Percentiles rank a stretch among this genome's conserved stretches.
Evolutionary conservation across 129 eudicot genomes (phyloP).

Genomic region (Glebionis coronaria): DNA sequence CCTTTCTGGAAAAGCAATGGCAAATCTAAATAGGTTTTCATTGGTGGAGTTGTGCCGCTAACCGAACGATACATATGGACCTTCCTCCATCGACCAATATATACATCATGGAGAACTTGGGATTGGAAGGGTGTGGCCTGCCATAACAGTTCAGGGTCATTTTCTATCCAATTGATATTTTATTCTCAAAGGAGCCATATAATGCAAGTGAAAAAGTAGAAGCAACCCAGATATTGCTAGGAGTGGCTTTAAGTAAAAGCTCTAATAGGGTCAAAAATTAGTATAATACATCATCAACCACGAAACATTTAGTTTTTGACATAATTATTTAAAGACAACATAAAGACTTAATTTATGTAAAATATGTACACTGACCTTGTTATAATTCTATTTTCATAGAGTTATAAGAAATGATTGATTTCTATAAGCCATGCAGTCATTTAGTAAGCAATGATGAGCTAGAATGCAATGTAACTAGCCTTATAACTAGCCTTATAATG

Average conservation of each 20-base stretch:
- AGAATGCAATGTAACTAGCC: no score
- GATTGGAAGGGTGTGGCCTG: conserved; percentile 98
- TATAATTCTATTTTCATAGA: no score
- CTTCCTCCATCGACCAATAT: conserved; percentile 88
- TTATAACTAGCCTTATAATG: no score
- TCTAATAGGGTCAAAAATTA: background rate
- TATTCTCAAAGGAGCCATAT: background rate
- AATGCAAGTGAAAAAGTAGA: background rate
- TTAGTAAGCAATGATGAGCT: no score
- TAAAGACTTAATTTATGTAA: no score
- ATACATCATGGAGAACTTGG: conserved; percentile 73
- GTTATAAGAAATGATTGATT: no score
- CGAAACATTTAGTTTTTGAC: background rate
- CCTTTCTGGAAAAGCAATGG: conserved; percentile 82
- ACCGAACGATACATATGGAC: conserved; percentile 84
- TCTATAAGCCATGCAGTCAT: no score
- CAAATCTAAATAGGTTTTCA: conserved; percentile 80
- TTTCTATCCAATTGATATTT: background rate
- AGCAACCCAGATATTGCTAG: background rate
- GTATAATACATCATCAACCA: background rate
- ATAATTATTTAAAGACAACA: no score
- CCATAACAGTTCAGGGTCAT: conserved; percentile 22
- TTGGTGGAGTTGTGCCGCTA: conserved; percentile 95
- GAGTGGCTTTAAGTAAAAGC: background rate
- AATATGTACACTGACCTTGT: no score